Evolutionary conservation across 169 alveolate species (phyloP).

Genomic region (Ichthyophthirius multifiliis): DNA sequence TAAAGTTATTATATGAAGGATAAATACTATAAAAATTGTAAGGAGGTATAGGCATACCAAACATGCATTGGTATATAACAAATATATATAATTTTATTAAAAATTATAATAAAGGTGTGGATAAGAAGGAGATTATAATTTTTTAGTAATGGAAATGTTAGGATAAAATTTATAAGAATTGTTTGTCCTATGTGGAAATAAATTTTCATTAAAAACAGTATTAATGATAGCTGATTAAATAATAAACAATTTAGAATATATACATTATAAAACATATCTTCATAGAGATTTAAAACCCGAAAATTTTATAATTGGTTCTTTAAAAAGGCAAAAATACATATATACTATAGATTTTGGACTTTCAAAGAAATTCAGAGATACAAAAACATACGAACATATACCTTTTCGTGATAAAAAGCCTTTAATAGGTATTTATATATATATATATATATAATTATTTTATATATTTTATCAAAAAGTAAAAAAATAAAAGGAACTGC

Average conservation of each 20-base stretch:
- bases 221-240: slow-evolving; percentile 46
- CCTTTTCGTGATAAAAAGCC: slow-evolving; percentile 57
- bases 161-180: slow-evolving; percentile 74
- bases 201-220: slow-evolving; percentile 54
- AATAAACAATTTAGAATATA: slow-evolving; percentile 51
- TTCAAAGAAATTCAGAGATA: slow-evolving; percentile 55
- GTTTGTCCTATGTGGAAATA: slow-evolving; percentile 49
- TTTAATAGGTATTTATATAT: slow-evolving; percentile 23
- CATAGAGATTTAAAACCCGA: slow-evolving; percentile 73
- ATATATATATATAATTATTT: background rate
- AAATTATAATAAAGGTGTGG: slow-evolving; percentile 42
- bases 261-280: slow-evolving; percentile 55
- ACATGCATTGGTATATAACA: slow-evolving; percentile 47
- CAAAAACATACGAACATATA: slow-evolving; percentile 63
- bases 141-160: slow-evolving; percentile 77
- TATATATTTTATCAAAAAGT: background rate
- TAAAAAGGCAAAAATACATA: slow-evolving; percentile 49
- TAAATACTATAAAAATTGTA: slow-evolving; percentile 59
- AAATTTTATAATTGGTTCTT: slow-evolving; percentile 59
- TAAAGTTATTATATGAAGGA: slow-evolving; percentile 64
- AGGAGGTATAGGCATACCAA: slow-evolving; percentile 64
- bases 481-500: slow-evolving; percentile 67
- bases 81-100: background rate
- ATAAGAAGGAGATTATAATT: slow-evolving; percentile 71
- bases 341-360: slow-evolving; percentile 64